Base-by-base conservation (phyloP, 306 rosid species). In the Ziziphus jujuba region DNA sequence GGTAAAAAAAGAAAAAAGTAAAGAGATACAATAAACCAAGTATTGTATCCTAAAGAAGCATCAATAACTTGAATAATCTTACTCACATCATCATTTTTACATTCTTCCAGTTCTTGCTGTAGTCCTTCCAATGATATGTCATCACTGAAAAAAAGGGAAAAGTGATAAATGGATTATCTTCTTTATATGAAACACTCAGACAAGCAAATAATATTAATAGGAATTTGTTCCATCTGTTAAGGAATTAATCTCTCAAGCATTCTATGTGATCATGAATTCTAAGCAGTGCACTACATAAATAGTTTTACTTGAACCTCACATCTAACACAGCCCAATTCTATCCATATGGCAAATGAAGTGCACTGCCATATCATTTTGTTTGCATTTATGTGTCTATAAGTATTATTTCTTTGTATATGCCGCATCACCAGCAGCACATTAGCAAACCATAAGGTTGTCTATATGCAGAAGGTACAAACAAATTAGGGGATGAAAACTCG, bases 101-200 rank as follows among this genome's bases (percentile, higher is more conserved):
- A 90, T 85, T 93, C 97, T 76, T 93, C 97, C 8, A 93, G 83
- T 77, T 93, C 98, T 83, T 88, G 88, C 70, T 93, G 85, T 16
- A 93, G 82, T 57, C 98, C 98, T 66, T 93, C 97, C 87, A 93
- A 73, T 5, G 97, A 87, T 55, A 90, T 71, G 66, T 90, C 97
- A 58, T 84, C 95, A 19, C 98, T 90, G 82, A 35, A 56, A 56
- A 28, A 16, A 56, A 23, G 40, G 51, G 51, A 5, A 36, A 35
- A 43, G 63, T n/a, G n/a, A n/a, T n/a, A n/a, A n/a, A n/a, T n/a
- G n/a, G n/a, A n/a, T n/a, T n/a, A n/a, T n/a, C n/a, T n/a, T n/a
- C 52, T 12, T 48, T 12, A 57, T 58, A 58, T 17, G 23, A 34
- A 4, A 6, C 34, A 65, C 35, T 20, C 59, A 52, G 28, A 51